These are phyloP conservation scores for Claviceps monticola DNA, from an alignment of 2,329 filamentous ascomycete species.

Conservation along the genomic window DNA sequence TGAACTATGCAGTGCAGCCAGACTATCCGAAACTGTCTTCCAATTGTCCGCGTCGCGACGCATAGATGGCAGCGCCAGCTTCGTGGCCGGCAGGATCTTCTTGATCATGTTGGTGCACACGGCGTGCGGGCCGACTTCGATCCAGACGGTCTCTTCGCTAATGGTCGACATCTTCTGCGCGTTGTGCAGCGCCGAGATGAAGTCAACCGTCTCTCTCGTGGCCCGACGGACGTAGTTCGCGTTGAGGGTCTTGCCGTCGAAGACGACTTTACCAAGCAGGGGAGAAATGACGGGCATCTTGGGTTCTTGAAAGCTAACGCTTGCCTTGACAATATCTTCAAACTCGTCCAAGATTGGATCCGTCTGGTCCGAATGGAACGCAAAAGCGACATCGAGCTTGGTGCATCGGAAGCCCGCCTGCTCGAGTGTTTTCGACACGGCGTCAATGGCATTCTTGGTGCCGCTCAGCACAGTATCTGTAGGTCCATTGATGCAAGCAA, in stretches of 20 bases:
- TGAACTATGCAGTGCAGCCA: slow-evolving; percentile 43
- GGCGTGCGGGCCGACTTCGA: slow-evolving; percentile 55
- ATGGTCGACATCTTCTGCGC: slow-evolving; percentile 34
- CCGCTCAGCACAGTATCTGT: slow-evolving; percentile 36
- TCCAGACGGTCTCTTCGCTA: slow-evolving; percentile 43
- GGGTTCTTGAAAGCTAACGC: slow-evolving; percentile 4
- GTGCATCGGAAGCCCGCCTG: slow-evolving; percentile 14
- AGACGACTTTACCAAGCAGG: slow-evolving; percentile 36
- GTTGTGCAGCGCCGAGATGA: slow-evolving; percentile 39
- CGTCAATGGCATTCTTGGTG: slow-evolving; percentile 1
- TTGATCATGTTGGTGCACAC: slow-evolving; percentile 50
- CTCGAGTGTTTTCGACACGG: neutral
- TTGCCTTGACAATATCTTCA: slow-evolving; percentile 11
- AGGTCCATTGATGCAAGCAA: slow-evolving; percentile 48
- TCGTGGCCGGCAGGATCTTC: slow-evolving; percentile 35
- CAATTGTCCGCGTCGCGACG: slow-evolving; percentile 51
- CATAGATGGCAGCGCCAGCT: slow-evolving; percentile 36
- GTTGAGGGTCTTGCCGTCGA: slow-evolving; percentile 25
- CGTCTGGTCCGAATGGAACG: slow-evolving; percentile 21
- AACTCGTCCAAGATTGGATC: slow-evolving; percentile 32
- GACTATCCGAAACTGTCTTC: slow-evolving; percentile 44
- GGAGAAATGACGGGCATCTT: slow-evolving; percentile 13
- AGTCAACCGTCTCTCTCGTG: slow-evolving; percentile 51
- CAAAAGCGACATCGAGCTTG: slow-evolving; percentile 19
- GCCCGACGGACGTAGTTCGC: slow-evolving; percentile 44